A percentile compares a stretch with the other conserved stretches of the same genome.
These are phyloP conservation scores for Eucalyptus polybractea DNA, from an alignment of 345 rosid species.

Conservation along the genomic window DNA sequence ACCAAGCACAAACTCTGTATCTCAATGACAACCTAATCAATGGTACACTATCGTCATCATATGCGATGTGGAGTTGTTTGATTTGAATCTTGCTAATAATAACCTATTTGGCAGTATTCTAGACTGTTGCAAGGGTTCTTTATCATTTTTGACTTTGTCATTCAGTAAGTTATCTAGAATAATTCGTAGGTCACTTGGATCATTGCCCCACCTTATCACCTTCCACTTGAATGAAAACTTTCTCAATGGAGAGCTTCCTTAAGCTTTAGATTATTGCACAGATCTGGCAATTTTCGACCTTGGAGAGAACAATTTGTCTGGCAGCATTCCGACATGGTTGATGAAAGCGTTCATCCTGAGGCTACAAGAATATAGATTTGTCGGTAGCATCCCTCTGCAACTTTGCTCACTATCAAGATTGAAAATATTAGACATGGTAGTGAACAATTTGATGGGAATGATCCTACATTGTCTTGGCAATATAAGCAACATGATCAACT, in stretches of 20 bases:
- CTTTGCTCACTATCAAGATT: not conserved
- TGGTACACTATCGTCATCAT: not conserved
- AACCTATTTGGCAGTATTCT: not conserved
- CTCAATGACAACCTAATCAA: not conserved
- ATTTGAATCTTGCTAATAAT: not conserved
- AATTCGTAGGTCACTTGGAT: not conserved
- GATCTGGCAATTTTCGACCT: not conserved
- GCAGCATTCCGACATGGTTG: not conserved
- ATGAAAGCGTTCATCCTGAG: not conserved
- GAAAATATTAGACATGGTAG: not conserved
- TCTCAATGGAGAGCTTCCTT: not conserved
- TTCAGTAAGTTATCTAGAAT: not conserved
- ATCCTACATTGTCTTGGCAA: not conserved
- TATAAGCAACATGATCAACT: not conserved
- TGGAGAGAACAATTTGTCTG: not conserved
- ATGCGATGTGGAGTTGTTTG: not conserved
- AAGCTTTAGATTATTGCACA: not conserved
- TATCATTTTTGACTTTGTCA: not conserved
- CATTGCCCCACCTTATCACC: not conserved
- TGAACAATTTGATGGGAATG: not conserved
- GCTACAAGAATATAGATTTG: not conserved
- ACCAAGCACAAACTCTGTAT: not conserved
- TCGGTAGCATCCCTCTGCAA: not conserved
- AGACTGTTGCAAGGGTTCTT: not conserved
- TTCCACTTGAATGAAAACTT: not conserved